Conservation (phyloP, 2,329 filamentous ascomycete genomes). For the Daldinia eschscholtzii region DNA sequence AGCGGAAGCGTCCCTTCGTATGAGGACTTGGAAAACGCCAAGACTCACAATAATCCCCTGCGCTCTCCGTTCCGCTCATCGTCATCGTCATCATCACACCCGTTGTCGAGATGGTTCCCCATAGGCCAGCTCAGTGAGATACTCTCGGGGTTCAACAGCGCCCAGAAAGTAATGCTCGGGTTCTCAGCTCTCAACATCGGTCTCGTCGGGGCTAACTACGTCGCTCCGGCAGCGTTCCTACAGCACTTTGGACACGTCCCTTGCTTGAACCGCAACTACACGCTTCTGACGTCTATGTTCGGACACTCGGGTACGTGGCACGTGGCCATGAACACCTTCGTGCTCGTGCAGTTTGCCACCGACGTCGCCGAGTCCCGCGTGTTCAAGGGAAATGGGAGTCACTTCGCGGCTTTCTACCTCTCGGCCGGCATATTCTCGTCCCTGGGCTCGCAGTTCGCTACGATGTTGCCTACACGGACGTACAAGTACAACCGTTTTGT, state of each 20-base stretch:
- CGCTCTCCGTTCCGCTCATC: not conserved
- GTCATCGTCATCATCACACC: not conserved
- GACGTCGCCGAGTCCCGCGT: slow-evolving; percentile 25
- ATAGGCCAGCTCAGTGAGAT: slow-evolving; percentile 14
- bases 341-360: slow-evolving; percentile 37
- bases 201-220: slow-evolving; percentile 21
- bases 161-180: slow-evolving; percentile 31
- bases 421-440: slow-evolving; percentile 46
- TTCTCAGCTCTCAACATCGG: slow-evolving; percentile 38
- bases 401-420: slow-evolving; percentile 50
- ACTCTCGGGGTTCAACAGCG: slow-evolving; percentile 26
- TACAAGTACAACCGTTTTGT: slow-evolving; percentile 20
- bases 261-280: slow-evolving; percentile 39
- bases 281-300: slow-evolving; percentile 49
- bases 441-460: slow-evolving; percentile 43
- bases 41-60: not conserved
- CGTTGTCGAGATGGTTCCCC: slow-evolving; percentile 3
- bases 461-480: slow-evolving; percentile 35
- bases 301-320: slow-evolving; percentile 44
- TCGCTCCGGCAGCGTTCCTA: slow-evolving; percentile 5
- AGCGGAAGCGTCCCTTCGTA: slow-evolving; percentile 27
- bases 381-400: slow-evolving; percentile 43
- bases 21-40: slow-evolving; percentile 36
- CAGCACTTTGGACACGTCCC: slow-evolving; percentile 42
- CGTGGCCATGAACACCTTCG: slow-evolving; percentile 44